Evolutionary conservation across 1,139 yeast species (phyloP), one percentile per base, ranked within the genome.

Genomic region (Yamadazyma blattariae): DNA sequence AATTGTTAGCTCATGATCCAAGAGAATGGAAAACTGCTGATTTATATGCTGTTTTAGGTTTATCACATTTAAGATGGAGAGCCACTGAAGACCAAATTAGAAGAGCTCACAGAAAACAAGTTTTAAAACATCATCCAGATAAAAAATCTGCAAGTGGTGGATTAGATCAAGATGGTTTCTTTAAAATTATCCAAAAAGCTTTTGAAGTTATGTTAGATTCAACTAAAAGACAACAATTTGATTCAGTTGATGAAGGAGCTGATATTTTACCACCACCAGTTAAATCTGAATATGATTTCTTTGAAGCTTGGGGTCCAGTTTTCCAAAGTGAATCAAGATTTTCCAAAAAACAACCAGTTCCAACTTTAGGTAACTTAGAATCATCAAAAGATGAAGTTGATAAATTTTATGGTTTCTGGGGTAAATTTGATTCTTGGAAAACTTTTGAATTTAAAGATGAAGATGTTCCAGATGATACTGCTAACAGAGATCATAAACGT

Each of bases 401-500:
- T 56, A 72, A 67, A 31, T 94, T 92, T 71, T 92, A 92, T 74
- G 70, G 75, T 40, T 88, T 87, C 75, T 92, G 94, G 92, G 89
- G 89, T 67, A 84, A 85, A 63, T 88, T 92, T 53, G 97, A 92
- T 62, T 92, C 98, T 22, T 92, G 99, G 99, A 88, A 96, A 74
- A 74, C 96, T 31, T 92, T 92, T 59, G 99, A 92, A 71, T 92
- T 90, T 71, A 79, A 90, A 63, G 99, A 92, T 59, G 98, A 92
- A 72, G 99, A 92, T 61, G 97, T 90, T 57, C 99, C 99, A 49
- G 99, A 92, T 72, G 99, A 92, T 69, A 86, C 97, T 44, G 87
- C 96, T 45, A 94, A 92, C 80, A 89, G 99, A 77, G 98, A 92
- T 64, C 95, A 92, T 78, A 92, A 92, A 76, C 95, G 99, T 72